phyloP scores from a whole-genome alignment of 106 monocot species.

The Dactylorhiza incarnata region DNA sequence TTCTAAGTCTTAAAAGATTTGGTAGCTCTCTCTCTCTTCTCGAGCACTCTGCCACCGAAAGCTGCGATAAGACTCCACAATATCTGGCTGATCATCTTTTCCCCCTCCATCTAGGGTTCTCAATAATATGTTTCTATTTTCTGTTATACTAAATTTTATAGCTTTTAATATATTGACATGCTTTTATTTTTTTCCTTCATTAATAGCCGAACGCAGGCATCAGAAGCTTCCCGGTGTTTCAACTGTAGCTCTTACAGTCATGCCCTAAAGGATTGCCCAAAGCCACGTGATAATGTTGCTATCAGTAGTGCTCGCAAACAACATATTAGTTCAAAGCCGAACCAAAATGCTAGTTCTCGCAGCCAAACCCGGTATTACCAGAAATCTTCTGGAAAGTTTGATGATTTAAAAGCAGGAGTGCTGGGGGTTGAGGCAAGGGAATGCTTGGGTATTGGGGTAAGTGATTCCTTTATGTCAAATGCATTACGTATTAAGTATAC shows the following conservation, averaged over 20 bases:
- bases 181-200: slow-evolving; percentile 7
- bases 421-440: slow-evolving; percentile 81
- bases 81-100: no score
- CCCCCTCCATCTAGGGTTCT: no score
- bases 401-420: slow-evolving; percentile 74
- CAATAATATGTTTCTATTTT: neutral
- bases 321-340: slow-evolving; percentile 49
- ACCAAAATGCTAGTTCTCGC: slow-evolving; percentile 28
- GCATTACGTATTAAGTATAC: neutral
- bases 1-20: no score
- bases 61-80: no score
- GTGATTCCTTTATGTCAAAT: neutral
- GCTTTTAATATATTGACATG: neutral
- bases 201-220: slow-evolving; percentile 18
- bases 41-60: no score
- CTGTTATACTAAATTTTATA: neutral
- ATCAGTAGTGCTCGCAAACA: slow-evolving; percentile 74
- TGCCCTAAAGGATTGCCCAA: slow-evolving; percentile 79
- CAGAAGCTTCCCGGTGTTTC: slow-evolving; percentile 84
- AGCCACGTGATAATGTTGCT: slow-evolving; percentile 69
- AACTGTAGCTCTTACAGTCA: slow-evolving; percentile 94
- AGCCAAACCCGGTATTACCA: slow-evolving; percentile 61
- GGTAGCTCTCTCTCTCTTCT: no score
- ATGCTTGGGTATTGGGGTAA: slow-evolving; percentile 88
- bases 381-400: slow-evolving; percentile 65